Percentiles rank a stretch among this genome's conserved stretches.
Conservation (phyloP, 2,329 filamentous ascomycete genomes). For the Ascocoryne sarcoides region DNA sequence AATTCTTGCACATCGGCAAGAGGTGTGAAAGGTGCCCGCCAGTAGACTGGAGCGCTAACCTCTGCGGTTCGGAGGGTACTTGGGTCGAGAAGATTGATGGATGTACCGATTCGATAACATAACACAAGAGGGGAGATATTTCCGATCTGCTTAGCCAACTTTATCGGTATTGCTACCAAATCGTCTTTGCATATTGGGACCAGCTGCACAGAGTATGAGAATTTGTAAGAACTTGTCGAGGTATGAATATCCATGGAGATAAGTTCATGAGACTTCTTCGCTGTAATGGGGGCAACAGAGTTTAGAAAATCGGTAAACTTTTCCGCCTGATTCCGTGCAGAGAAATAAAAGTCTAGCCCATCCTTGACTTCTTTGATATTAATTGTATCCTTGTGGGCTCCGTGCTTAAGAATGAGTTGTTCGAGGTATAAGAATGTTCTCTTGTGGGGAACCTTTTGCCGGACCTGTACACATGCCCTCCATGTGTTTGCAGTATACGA, state of each 20-base stretch:
- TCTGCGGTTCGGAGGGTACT: constrained; percentile 87
- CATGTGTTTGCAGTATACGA: constrained; percentile 95
- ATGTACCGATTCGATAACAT: constrained; percentile 81
- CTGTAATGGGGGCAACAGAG: constrained; percentile 68
- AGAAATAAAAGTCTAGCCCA: constrained; percentile 93
- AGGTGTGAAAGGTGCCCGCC: constrained; percentile 78
- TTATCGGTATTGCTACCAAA: constrained; percentile 84
- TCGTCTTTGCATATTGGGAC: constrained; percentile 97
- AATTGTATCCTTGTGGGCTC: constrained; percentile 83
- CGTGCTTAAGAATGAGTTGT: constrained; percentile 91
- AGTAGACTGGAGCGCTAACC: constrained; percentile 74
- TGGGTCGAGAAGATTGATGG: constrained; percentile 83
- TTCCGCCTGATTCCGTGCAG: constrained; percentile 81
- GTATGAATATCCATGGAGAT: constrained; percentile 93
- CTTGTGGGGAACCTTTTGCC: constrained; percentile 96
- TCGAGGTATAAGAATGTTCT: constrained; percentile 76
- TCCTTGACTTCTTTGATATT: constrained; percentile 98
- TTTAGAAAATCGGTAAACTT: constrained; percentile 86
- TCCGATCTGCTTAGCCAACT: constrained; percentile 75
- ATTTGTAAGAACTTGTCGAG: constrained; percentile 86
- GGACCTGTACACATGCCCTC: constrained; percentile 86
- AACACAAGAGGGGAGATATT: constrained; percentile 83
- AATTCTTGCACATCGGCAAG: constrained; percentile 79
- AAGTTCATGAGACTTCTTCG: constrained; percentile 82
- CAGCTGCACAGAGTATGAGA: constrained; percentile 80